These are phyloP conservation scores for Cyberlindnera galapagoensis DNA, from an alignment of 805 yeast species.

Conservation along the genomic window DNA sequence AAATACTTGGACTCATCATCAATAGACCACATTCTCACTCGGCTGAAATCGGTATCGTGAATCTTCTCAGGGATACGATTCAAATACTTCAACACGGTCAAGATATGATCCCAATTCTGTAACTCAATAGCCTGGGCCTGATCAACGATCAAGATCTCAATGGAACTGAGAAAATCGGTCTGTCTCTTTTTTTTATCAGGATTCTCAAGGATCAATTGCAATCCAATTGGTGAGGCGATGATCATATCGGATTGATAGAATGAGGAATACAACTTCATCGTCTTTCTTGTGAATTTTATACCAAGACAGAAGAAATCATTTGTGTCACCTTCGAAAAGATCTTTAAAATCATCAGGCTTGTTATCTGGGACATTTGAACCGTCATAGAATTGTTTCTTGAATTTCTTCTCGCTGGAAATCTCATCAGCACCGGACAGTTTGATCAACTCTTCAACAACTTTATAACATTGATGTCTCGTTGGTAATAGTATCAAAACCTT, in stretches of 20 bases:
- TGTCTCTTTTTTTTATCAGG: conserved; percentile 51
- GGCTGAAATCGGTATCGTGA: conserved; percentile 81
- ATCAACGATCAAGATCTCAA: conserved; percentile 76
- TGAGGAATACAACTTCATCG: conserved; percentile 76
- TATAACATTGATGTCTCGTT: conserved; percentile 71
- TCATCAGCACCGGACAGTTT: conserved; percentile 62
- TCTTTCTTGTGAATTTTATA: conserved; percentile 82
- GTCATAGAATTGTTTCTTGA: conserved; percentile 60
- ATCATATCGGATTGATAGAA: conserved; percentile 83
- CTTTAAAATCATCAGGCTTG: conserved; percentile 82
- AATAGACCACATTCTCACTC: conserved; percentile 89
- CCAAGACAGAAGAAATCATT: conserved; percentile 91
- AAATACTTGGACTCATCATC: conserved; percentile 70
- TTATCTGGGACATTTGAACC: conserved; percentile 35
- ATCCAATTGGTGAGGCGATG: conserved; percentile 87
- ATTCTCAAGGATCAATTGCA: conserved; percentile 71
- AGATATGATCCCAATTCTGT: conserved; percentile 90
- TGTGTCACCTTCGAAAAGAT: conserved; percentile 79
- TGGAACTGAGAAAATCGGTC: conserved; percentile 80
- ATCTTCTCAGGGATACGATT: conserved; percentile 75
- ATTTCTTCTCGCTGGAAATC: conserved; percentile 74
- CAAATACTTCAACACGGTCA: conserved; percentile 56
- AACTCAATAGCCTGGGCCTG: conserved; percentile 79
- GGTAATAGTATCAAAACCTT: conserved; percentile 80
- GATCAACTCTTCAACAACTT: conserved; percentile 57